These are phyloP conservation scores for Pichia nanzhaoensis DNA, from an alignment of 805 yeast species.

Conservation along the genomic window DNA sequence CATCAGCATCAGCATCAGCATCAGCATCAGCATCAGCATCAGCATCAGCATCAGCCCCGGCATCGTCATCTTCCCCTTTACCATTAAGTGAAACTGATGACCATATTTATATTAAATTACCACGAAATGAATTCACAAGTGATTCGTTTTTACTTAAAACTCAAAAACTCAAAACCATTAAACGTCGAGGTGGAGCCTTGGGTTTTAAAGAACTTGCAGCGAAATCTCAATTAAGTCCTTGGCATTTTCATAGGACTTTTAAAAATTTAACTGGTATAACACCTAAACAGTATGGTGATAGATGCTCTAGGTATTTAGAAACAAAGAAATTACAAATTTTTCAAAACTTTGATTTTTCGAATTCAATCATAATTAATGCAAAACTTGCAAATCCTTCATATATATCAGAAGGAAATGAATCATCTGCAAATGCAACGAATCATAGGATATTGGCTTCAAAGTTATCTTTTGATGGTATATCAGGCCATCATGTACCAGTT, in stretches of 20 bases:
- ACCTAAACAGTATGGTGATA: conserved; percentile 84
- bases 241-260: conserved; percentile 92
- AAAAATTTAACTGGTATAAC: conserved; percentile 81
- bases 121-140: neutral
- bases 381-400: conserved; percentile 31
- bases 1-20: conserved; percentile 5
- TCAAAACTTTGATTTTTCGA: conserved; percentile 10
- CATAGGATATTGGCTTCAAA: too few species aligned
- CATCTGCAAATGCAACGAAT: neutral
- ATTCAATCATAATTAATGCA: conserved; percentile 27
- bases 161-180: conserved; percentile 34
- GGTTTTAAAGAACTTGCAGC: conserved; percentile 86
- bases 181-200: conserved; percentile 69
- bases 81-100: neutral
- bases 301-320: conserved; percentile 59
- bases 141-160: conserved; percentile 9
- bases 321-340: conserved; percentile 19
- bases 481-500: too few species aligned
- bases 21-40: conserved; percentile 10
- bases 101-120: neutral
- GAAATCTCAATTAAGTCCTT: conserved; percentile 74
- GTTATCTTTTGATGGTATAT: too few species aligned
- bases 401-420: conserved; percentile 15
- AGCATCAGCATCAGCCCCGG: conserved; percentile 4
- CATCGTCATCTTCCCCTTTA: too few species aligned